Evolutionary conservation across 2,329 filamentous ascomycete species (phyloP).

Genomic region (Aureobasidium lini): DNA sequence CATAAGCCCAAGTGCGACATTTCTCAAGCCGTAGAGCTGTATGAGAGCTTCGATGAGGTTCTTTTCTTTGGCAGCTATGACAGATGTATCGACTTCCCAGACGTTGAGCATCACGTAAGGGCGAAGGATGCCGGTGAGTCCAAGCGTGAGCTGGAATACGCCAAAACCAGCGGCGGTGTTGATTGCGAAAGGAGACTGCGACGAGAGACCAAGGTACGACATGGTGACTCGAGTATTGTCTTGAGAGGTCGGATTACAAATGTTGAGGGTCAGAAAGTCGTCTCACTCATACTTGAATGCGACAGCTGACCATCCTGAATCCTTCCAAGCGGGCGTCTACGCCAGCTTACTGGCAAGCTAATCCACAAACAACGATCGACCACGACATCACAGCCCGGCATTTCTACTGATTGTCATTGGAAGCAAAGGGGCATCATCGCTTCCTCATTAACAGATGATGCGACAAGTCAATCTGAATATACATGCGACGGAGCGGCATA

Average conservation of each 20-base stretch:
- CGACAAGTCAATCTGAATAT: too few relatives aligned
- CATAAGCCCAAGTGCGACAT: not conserved
- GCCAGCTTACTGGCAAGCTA: too few relatives aligned
- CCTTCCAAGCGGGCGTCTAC: not conserved
- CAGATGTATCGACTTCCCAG: not conserved
- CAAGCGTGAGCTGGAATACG: conserved; percentile 3
- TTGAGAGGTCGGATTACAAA: not conserved
- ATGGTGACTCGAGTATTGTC: not conserved
- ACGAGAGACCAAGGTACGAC: not conserved
- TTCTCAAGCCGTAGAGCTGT: conserved; percentile 2
- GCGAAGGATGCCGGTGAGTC: not conserved
- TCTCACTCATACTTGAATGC: not conserved
- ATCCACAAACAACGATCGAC: not conserved
- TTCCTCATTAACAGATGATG: too few relatives aligned
- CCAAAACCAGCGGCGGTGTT: not conserved
- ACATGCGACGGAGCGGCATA: too few relatives aligned
- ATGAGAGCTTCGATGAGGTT: not conserved
- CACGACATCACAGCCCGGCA: not conserved
- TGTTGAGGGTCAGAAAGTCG: not conserved
- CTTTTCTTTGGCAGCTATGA: not conserved
- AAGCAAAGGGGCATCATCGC: too few relatives aligned
- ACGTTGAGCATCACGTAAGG: not conserved
- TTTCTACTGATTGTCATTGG: too few relatives aligned
- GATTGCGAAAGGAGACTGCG: not conserved
- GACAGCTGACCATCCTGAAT: not conserved